These are phyloP conservation scores for Neofusicoccum cordaticola DNA, from an alignment of 2,329 filamentous ascomycete species.

Conservation along the genomic window DNA sequence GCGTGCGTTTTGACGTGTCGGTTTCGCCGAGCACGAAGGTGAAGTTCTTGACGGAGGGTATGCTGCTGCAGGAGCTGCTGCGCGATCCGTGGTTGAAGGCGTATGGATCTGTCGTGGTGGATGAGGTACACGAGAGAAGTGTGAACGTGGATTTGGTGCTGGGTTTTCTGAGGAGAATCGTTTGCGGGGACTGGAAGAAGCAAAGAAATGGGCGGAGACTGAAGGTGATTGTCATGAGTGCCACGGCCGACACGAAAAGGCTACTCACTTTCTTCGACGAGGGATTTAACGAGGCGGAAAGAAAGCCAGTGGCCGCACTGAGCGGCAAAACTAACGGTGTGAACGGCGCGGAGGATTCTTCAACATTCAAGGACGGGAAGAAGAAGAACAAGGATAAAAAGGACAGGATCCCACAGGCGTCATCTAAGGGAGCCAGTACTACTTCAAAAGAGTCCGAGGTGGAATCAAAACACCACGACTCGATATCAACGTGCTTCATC, in stretches of 20 bases:
- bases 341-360: neutral
- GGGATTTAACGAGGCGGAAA: conserved; percentile 15
- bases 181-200: conserved; percentile 56
- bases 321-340: neutral
- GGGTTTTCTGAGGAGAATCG: conserved; percentile 80
- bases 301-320: neutral
- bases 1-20: conserved; percentile 88
- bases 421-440: neutral
- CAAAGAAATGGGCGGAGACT: conserved; percentile 66
- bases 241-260: conserved; percentile 82
- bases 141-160: conserved; percentile 89
- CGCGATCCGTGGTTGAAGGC: conserved; percentile 76
- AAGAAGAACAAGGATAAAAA: conserved; percentile 16
- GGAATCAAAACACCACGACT: neutral
- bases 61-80: conserved; percentile 90
- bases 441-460: neutral
- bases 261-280: conserved; percentile 72
- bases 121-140: conserved; percentile 95
- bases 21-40: conserved; percentile 78
- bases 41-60: conserved; percentile 95
- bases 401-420: conserved; percentile 6
- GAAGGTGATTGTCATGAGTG: conserved; percentile 95
- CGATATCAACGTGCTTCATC: conserved; percentile 62
- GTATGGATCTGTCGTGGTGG: conserved; percentile 88
- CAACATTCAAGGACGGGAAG: conserved; percentile 15